phyloP scores from a whole-genome alignment of 768 basidiomycete genomes.

The Lepiota brunneoincarnata region DNA sequence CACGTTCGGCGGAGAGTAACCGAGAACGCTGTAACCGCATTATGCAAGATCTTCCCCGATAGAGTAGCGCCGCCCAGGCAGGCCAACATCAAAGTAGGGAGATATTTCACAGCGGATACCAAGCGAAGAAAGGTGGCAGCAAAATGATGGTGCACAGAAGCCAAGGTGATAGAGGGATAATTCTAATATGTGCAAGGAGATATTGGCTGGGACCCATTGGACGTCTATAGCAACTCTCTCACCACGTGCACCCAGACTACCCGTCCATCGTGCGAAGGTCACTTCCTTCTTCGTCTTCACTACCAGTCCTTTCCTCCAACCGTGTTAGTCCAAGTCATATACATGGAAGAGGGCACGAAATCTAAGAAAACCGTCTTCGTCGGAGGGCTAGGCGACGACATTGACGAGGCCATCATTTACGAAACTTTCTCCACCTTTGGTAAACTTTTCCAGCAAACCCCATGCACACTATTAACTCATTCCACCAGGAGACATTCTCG shows the following conservation, averaged over 20 bases:
- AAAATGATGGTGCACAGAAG: conserved; percentile 8
- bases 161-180: not conserved
- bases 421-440: conserved; percentile 88
- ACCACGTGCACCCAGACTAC: conserved; percentile 8
- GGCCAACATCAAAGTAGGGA: conserved; percentile 20
- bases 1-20: conserved; percentile 30
- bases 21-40: conserved; percentile 19
- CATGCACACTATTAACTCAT: conserved; percentile 4
- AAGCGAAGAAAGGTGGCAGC: conserved; percentile 12
- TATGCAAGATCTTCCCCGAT: conserved; percentile 35
- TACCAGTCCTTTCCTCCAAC: conserved; percentile 3
- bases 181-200: conserved; percentile 3
- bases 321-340: conserved; percentile 1
- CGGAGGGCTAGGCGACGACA: conserved; percentile 80
- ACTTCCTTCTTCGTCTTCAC: conserved; percentile 28
- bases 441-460: conserved; percentile 31
- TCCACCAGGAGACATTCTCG: conserved; percentile 80
- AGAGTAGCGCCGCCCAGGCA: conserved; percentile 25
- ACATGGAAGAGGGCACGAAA: conserved; percentile 81
- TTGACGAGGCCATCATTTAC: conserved; percentile 74
- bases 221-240: conserved; percentile 8
- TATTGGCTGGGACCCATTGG: conserved; percentile 6
- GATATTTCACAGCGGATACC: conserved; percentile 29
- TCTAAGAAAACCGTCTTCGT: conserved; percentile 86
- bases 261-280: conserved; percentile 40